Evolutionary conservation across 306 rosid species (phyloP), one percentile per base, ranked within the genome.

Genomic region (Lathyrus sativus): DNA sequence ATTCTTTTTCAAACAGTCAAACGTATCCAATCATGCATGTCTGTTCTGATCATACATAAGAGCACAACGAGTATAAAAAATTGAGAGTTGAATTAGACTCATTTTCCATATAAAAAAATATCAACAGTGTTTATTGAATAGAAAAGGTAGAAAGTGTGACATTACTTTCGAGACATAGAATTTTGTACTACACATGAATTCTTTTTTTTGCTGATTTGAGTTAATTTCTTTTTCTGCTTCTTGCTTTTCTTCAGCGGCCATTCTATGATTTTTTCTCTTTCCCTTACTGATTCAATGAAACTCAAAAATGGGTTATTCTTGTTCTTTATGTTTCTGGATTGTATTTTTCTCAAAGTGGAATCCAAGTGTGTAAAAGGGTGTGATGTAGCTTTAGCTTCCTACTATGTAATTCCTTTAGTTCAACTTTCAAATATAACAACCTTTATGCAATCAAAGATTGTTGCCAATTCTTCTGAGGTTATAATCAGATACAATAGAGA

Each of bases 321-420:
- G 6, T 62, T 56, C 58, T 17, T 84, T 53, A 37, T 86, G 41
- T 28, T 78, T 46, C 19, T 82, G 14, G 24, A 62, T 18, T 72
- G 54, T 29, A 59, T 75, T 7, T 62, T 64, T 60, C 45, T 50
- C 49, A 68, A 22, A 4, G 90, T 74, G 4, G 82, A 84, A 73
- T 75, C 98, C 5, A 72, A 67, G 24, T 91, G 96, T 73, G 39
- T 73, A 5, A 67, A 62, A 35, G 74, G 74, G 10, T 91, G 98
- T 77, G 80, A 26, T 9, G 22, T 79, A 70, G 98, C 98, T 72
- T 54, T 87, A 45, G 98, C 86, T 66, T 91, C 95, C 1, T 85
- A 82, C 72, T 74, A 42, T 41, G 41, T 81, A 1, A 9, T 11
- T 72, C 4, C 7, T 2, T 3, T 1, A 0, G 0, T 29, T 31